Conservation (phyloP, 2,329 filamentous ascomycete species). For the Pezicula radicicola region DNA sequence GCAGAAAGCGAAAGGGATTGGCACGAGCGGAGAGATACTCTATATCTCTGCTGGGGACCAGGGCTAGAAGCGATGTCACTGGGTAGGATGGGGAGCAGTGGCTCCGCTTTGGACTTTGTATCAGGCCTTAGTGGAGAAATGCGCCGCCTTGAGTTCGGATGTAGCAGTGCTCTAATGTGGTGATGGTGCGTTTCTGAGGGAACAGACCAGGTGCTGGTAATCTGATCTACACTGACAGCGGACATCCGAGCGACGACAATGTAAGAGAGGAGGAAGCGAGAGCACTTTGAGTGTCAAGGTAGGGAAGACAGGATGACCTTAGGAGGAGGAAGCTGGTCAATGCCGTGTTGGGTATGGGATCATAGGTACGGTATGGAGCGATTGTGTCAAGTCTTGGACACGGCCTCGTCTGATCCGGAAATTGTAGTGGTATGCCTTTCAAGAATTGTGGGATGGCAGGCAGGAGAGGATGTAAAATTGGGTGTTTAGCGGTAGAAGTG, state of each 20-base stretch:
- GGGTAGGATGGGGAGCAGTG: conserved; percentile 19
- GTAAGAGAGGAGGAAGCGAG: background rate
- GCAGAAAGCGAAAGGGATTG: conserved; percentile 1
- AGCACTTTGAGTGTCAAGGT: conserved; percentile 3
- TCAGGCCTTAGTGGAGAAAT: conserved; percentile 30
- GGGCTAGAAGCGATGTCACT: conserved; percentile 15
- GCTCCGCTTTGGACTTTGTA: conserved; percentile 27
- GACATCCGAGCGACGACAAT: conserved; percentile 48
- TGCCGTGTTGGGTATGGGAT: conserved; percentile 7
- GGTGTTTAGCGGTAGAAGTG: conserved; percentile 4
- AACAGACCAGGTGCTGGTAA: conserved; percentile 45
- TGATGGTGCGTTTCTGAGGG: conserved; percentile 38
- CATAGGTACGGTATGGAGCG: conserved; percentile 10
- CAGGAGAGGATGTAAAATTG: too few species aligned
- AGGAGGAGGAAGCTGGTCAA: background rate
- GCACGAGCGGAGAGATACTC: conserved; percentile 20
- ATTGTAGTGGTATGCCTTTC: conserved; percentile 6
- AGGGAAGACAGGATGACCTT: conserved; percentile 3
- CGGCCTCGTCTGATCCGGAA: conserved; percentile 18
- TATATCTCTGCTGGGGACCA: conserved; percentile 33
- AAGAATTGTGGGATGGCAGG: too few species aligned
- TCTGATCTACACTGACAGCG: conserved; percentile 49
- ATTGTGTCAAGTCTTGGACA: conserved; percentile 10
- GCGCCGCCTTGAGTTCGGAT: conserved; percentile 32
- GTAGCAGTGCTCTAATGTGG: conserved; percentile 27